phyloP scores from a whole-genome alignment of 176 grass and related monocot genomes.

The Coix lacrymajobi region DNA sequence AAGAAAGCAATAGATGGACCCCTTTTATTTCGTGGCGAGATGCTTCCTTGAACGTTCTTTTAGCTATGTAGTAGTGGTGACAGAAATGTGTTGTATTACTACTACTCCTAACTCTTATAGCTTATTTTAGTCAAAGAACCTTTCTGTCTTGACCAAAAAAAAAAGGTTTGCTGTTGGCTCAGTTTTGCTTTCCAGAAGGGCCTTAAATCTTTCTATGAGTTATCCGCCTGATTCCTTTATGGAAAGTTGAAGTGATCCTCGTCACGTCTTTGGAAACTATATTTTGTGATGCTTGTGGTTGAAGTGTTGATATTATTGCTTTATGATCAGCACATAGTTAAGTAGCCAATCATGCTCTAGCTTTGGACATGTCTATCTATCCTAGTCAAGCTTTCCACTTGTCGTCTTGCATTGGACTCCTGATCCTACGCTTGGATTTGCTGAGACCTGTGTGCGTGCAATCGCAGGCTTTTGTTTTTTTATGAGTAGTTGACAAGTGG shows the following conservation, averaged over 20 bases:
- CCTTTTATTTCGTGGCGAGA: not conserved
- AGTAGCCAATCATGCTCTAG: not conserved
- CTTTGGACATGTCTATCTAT: conserved; percentile 22
- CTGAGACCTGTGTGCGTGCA: not conserved
- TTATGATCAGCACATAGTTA: not conserved
- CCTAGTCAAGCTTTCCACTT: conserved; percentile 29
- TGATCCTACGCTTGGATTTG: conserved; percentile 3
- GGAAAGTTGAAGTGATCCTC: conserved; percentile 6
- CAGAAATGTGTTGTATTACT: not conserved
- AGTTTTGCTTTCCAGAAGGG: not conserved
- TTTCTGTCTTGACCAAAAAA: not conserved
- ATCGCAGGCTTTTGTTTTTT: not conserved
- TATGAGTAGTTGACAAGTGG: not conserved
- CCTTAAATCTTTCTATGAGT: not conserved
- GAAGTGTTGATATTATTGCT: not conserved
- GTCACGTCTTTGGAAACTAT: not conserved
- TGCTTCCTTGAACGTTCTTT: conserved; percentile 17
- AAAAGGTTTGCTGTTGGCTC: not conserved
- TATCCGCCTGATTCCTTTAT: not conserved
- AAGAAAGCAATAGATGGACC: not conserved
- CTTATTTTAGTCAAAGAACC: conserved; percentile 11
- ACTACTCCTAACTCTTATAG: not conserved
- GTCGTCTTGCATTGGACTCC: not conserved
- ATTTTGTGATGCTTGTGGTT: not conserved
- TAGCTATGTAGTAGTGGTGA: not conserved